phyloP scores from a whole-genome alignment of 23 red algal genomes.

The Gracilaria domingensis region DNA sequence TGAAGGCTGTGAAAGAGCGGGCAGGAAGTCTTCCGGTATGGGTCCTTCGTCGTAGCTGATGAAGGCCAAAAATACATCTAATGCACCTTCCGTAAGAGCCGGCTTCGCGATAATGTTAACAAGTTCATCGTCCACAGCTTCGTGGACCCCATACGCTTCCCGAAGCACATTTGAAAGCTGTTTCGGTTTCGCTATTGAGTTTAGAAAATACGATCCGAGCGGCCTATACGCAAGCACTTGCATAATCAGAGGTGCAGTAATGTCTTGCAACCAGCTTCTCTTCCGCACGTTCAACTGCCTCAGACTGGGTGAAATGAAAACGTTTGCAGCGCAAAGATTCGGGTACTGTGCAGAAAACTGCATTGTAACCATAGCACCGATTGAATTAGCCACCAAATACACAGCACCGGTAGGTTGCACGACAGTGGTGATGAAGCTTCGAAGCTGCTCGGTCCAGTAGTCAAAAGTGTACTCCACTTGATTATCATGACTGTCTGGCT shows the following conservation, averaged over 20 bases:
- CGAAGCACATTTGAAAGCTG: constrained; percentile 75
- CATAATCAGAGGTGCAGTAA: constrained; percentile 79
- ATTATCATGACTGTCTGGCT: constrained; percentile 27
- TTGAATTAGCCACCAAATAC: constrained; percentile 89
- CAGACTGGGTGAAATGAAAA: constrained; percentile 85
- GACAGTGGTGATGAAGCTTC: constrained; percentile 66
- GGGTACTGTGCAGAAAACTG: constrained; percentile 73
- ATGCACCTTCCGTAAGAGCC: constrained; percentile 77
- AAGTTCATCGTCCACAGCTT: constrained; percentile 79
- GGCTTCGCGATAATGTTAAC: constrained; percentile 79
- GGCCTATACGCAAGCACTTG: constrained; percentile 59
- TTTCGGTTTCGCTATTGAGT: constrained; percentile 47
- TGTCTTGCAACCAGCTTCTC: constrained; percentile 70
- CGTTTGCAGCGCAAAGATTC: constrained; percentile 42
- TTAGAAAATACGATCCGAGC: constrained; percentile 78
- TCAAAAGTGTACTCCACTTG: constrained; percentile 87
- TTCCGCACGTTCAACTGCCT: constrained; percentile 89
- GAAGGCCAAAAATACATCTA: constrained; percentile 92
- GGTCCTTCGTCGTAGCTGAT: constrained; percentile 90
- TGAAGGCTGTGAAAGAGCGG: constrained; percentile 42
- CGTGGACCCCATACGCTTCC: constrained; percentile 79
- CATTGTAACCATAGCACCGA: constrained; percentile 89
- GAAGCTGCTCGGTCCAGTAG: constrained; percentile 85
- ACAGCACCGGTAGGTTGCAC: constrained; percentile 47
- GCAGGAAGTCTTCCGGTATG: constrained; percentile 89